phyloP scores from a whole-genome alignment of 1,139 yeast genomes.

The Pichia cactophila region DNA sequence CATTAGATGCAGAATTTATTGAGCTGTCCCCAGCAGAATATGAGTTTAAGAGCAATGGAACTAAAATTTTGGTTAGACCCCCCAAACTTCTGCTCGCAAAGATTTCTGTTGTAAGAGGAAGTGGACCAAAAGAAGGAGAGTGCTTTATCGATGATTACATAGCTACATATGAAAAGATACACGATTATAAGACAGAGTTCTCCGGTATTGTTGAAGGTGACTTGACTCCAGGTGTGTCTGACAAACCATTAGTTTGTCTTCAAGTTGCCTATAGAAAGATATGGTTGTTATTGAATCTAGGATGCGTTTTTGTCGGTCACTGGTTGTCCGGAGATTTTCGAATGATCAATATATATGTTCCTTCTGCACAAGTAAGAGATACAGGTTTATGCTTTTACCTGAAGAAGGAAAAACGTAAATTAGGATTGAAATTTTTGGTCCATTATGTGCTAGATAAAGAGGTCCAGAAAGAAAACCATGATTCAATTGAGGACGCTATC shows the following conservation, averaged over 20 bases:
- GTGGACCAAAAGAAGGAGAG: slow-evolving; percentile 56
- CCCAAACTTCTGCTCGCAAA: slow-evolving; percentile 75
- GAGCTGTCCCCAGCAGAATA: slow-evolving; percentile 70
- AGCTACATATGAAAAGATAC: slow-evolving; percentile 60
- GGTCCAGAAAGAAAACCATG: slow-evolving; percentile 92
- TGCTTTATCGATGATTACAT: slow-evolving; percentile 95
- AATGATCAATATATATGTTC: slow-evolving; percentile 86
- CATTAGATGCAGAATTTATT: slow-evolving; percentile 97
- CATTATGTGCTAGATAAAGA: slow-evolving; percentile 66
- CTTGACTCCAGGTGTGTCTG: slow-evolving; percentile 62
- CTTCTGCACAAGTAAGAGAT: slow-evolving; percentile 76
- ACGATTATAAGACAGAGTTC: slow-evolving; percentile 80
- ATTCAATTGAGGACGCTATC: slow-evolving; percentile 91
- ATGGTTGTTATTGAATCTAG: slow-evolving; percentile 82
- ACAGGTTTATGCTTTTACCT: slow-evolving; percentile 75
- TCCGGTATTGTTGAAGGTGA: slow-evolving; percentile 95
- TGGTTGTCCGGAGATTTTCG: slow-evolving; percentile 88
- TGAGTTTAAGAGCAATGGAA: slow-evolving; percentile 69
- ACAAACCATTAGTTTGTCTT: slow-evolving; percentile 64
- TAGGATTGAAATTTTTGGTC: slow-evolving; percentile 84
- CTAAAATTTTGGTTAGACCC: slow-evolving; percentile 60
- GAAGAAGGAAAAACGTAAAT: slow-evolving; percentile 61
- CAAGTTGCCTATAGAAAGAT: slow-evolving; percentile 82
- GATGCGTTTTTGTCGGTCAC: slow-evolving; percentile 93
- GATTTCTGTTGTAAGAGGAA: slow-evolving; percentile 79